These are phyloP conservation scores for Pseudozyma sp. DNA, from an alignment of 1,284 basidiomycete species.

Conservation along the genomic window DNA sequence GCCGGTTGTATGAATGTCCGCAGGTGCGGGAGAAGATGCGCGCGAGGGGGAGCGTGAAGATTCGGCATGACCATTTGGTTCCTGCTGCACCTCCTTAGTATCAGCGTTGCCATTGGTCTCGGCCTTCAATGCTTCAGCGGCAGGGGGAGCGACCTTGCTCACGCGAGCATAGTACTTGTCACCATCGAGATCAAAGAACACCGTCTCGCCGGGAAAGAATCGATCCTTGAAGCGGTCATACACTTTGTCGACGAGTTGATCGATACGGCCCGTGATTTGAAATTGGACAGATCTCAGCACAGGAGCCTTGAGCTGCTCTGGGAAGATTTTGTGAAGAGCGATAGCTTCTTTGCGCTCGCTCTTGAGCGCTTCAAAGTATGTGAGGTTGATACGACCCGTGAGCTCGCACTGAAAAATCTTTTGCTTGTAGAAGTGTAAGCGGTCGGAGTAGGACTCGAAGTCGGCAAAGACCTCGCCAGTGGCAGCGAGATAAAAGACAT, in stretches of 20 bases:
- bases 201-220: conserved; percentile 83
- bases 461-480: conserved; percentile 67
- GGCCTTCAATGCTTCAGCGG: neutral
- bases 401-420: conserved; percentile 95
- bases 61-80: conserved; percentile 35
- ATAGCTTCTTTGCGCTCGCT: conserved; percentile 89
- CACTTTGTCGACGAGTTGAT: conserved; percentile 91
- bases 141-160: conserved; percentile 78
- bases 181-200: conserved; percentile 66
- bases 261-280: conserved; percentile 88
- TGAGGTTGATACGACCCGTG: conserved; percentile 89
- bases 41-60: conserved; percentile 20
- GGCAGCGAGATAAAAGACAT: conserved; percentile 63
- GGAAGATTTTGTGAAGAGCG: conserved; percentile 88
- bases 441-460: conserved; percentile 78
- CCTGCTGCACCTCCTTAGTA: conserved; percentile 11
- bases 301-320: conserved; percentile 88
- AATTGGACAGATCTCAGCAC: conserved; percentile 93
- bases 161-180: conserved; percentile 80
- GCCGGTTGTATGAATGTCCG: conserved; percentile 76
- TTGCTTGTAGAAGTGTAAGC: conserved; percentile 91
- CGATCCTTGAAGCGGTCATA: conserved; percentile 95
- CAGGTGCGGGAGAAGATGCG: conserved; percentile 8
- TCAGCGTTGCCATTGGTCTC: conserved; percentile 16
- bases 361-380: conserved; percentile 92